phyloP scores from a whole-genome alignment of 2,329 filamentous ascomycete genomes.

The Hysterium pulicare region DNA sequence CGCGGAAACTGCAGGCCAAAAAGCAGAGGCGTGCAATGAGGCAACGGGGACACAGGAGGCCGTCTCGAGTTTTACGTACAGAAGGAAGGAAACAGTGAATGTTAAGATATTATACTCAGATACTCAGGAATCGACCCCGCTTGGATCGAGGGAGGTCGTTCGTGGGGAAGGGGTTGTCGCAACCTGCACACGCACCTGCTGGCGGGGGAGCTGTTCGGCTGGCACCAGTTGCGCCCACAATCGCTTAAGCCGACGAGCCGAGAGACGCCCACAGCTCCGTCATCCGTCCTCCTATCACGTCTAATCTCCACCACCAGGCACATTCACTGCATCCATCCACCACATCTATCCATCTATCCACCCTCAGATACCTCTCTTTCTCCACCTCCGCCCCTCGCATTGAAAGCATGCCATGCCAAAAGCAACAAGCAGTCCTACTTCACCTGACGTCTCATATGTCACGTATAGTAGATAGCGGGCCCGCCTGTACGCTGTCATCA shows the following conservation, averaged over 20 bases:
- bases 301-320: background rate
- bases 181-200: too few species aligned
- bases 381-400: background rate
- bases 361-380: background rate
- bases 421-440: background rate
- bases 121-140: too few species aligned
- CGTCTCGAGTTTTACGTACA: too few species aligned
- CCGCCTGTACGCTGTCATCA: too few species aligned
- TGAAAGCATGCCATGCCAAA: background rate
- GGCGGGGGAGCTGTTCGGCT: background rate
- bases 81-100: too few species aligned
- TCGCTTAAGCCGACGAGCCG: background rate
- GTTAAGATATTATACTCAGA: too few species aligned
- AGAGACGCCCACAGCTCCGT: background rate
- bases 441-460: background rate
- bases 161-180: too few species aligned
- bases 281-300: background rate
- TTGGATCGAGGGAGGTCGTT: too few species aligned
- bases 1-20: too few species aligned
- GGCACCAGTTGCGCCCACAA: background rate
- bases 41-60: background rate
- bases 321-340: background rate
- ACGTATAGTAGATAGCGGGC: too few species aligned
- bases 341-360: background rate
- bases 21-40: constrained; percentile 7